These are phyloP conservation scores for Ascomycota sp. DNA, from an alignment of 2,329 filamentous ascomycete species.

Conservation along the genomic window DNA sequence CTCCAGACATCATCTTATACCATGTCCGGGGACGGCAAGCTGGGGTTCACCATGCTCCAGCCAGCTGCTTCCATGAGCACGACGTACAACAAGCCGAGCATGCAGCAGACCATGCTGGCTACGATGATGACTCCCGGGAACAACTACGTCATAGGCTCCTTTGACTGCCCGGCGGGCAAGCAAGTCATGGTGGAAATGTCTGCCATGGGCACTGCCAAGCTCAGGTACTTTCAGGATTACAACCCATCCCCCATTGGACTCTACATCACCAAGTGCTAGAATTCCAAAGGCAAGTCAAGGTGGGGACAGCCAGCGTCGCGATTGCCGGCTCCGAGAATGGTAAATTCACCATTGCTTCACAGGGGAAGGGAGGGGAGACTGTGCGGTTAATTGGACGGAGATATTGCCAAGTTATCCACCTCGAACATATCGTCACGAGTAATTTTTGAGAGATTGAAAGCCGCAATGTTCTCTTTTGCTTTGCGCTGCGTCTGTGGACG, in stretches of 20 bases:
- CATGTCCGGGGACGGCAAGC: slow-evolving; percentile 22
- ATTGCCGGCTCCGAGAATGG: too few species aligned
- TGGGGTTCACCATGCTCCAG: slow-evolving; percentile 29
- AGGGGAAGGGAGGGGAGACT: too few species aligned
- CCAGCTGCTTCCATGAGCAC: slow-evolving; percentile 23
- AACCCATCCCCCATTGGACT: slow-evolving; percentile 24
- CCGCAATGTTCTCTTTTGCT: too few species aligned
- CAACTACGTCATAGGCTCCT: slow-evolving; percentile 27
- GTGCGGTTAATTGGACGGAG: too few species aligned
- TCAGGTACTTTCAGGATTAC: slow-evolving; percentile 43
- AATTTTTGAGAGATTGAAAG: too few species aligned
- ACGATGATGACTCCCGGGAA: slow-evolving; percentile 27
- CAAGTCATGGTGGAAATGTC: slow-evolving; percentile 29
- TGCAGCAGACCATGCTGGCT: slow-evolving; percentile 19
- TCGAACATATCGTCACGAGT: too few species aligned
- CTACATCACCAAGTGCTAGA: slow-evolving; percentile 14
- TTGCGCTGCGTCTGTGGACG: too few species aligned
- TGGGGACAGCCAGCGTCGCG: too few species aligned
- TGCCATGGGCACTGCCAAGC: slow-evolving; percentile 20
- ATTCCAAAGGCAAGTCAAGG: too few species aligned
- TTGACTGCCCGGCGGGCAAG: slow-evolving; percentile 30
- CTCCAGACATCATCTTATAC: slow-evolving; percentile 36
- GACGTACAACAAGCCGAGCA: slow-evolving; percentile 28
- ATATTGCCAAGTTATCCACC: too few species aligned
- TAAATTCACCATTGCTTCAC: too few species aligned